Percentiles rank a stretch among this genome's conserved stretches.
Evolutionary conservation across 2,329 filamentous ascomycete species (phyloP).

Genomic region (Whalleya microplaca): DNA sequence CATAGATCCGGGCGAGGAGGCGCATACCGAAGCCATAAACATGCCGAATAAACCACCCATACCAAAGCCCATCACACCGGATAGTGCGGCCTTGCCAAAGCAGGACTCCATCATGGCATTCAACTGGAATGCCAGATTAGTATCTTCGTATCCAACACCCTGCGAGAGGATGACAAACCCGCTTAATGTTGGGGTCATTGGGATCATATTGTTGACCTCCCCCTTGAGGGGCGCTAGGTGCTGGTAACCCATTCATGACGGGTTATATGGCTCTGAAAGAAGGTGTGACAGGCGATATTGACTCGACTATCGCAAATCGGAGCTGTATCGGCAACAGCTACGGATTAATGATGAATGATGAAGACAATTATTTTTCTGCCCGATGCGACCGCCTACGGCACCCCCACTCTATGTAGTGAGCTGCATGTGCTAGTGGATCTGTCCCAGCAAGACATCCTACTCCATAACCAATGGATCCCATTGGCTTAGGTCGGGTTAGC

Average conservation of each 20-base stretch:
- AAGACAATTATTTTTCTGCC: slow-evolving; percentile 33
- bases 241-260: slow-evolving; percentile 36
- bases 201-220: slow-evolving; percentile 34
- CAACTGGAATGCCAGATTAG: slow-evolving; percentile 57
- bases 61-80: slow-evolving; percentile 91
- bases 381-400: slow-evolving; percentile 23
- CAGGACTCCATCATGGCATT: slow-evolving; percentile 90
- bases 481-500: neutral
- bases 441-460: neutral
- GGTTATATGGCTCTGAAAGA: slow-evolving; percentile 1
- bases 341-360: neutral
- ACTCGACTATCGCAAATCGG: neutral
- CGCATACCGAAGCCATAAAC: slow-evolving; percentile 93
- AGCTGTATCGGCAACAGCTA: slow-evolving; percentile 16
- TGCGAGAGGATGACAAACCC: slow-evolving; percentile 40
- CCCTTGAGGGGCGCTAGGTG: slow-evolving; percentile 25
- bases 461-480: no score
- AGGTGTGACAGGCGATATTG: neutral
- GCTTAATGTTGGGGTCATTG: slow-evolving; percentile 58
- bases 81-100: slow-evolving; percentile 83
- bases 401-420: neutral
- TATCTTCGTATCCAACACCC: neutral
- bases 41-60: slow-evolving; percentile 93
- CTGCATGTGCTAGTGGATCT: neutral
- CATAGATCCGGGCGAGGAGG: slow-evolving; percentile 2